Percentiles rank a stretch among this genome's conserved stretches.
These are phyloP conservation scores for Trifolium pratense DNA, from an alignment of 306 rosid species.

Conservation along the genomic window DNA sequence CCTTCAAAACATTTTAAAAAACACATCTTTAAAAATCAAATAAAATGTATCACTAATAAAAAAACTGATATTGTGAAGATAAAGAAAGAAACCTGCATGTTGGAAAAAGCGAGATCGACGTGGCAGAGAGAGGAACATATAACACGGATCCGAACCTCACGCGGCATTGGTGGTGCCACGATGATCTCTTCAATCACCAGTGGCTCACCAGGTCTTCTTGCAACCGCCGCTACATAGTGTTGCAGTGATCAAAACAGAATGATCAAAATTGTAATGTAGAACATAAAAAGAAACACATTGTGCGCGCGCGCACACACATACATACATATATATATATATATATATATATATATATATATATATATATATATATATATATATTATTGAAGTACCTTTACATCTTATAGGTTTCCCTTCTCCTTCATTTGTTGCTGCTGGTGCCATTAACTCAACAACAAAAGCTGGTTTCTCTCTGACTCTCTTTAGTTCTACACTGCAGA, in stretches of 20 bases:
- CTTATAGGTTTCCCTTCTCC: constrained; percentile 55
- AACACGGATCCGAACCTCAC: constrained; percentile 69
- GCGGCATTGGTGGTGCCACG: constrained; percentile 74
- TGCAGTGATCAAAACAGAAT: not conserved
- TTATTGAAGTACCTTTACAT: constrained; percentile 52
- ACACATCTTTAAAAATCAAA: not conserved
- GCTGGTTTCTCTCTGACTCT: not conserved
- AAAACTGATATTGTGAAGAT: not conserved
- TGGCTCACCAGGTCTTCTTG: constrained; percentile 69
- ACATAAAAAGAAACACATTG: not conserved
- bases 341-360: too few relatives aligned
- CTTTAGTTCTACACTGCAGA: not conserved
- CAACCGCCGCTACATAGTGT: constrained; percentile 53
- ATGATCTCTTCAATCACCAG: constrained; percentile 66
- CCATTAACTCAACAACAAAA: not conserved
- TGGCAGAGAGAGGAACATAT: constrained; percentile 73
- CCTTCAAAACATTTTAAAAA: constrained; percentile 41
- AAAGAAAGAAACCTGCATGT: constrained; percentile 27
- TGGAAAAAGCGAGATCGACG: constrained; percentile 66
- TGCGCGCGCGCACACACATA: too few relatives aligned
- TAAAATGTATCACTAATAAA: not conserved
- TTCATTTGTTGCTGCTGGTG: constrained; percentile 28
- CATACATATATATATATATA: too few relatives aligned
- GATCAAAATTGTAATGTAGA: not conserved
- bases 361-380: too few relatives aligned